Base-by-base conservation (phyloP, 306 rosid species). In the Rosa rugosa region DNA sequence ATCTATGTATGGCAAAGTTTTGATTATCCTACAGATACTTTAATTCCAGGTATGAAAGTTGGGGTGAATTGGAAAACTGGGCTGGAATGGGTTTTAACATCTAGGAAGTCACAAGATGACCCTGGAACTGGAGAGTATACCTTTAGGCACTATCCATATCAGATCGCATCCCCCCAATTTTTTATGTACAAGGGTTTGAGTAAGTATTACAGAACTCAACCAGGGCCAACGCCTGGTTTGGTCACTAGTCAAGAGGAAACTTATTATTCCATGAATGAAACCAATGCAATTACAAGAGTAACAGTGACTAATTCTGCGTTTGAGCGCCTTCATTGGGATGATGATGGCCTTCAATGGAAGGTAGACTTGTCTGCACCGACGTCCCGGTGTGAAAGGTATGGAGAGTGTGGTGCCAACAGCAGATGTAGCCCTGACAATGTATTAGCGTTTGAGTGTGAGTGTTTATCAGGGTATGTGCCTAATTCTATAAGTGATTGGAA, bases 391-490 rank as follows among this genome's bases (percentile, higher is more conserved):
- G 94, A 87, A 60, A 14, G 3, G 49, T 90, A 84, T 65, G 84
- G 84, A 70, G 51, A 69, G 0, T 90, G 94, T 10, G 87, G 97
- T 38, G 20, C 80, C 2, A 85, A 87, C 57, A 60, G 89, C 62
- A 84, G 81, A 11, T 92, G 94, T 41, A 71, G 80, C 78, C 84
- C 91, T 5, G 72, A 77, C 9, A 83, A 80, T 4, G 3, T 25
- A 25, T 31, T 31, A 31, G 34, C 41, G 17, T 83, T 78, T 27
- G 66, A 45, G 73, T 92, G 97, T 38, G 38, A 79, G 4, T 92
- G 94, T 46, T 22, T 90, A 8, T 91, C 88, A 0, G 91, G 94
- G 2, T 88, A 80, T 75, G 85, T 83, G 67, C 94, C 94, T 4
- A 82, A 50, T 17, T 71, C 62, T 4, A 27, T 75, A 0, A 71